Conservation (phyloP, 495 filamentous ascomycete genomes). For the Podospora fimiseda region DNA sequence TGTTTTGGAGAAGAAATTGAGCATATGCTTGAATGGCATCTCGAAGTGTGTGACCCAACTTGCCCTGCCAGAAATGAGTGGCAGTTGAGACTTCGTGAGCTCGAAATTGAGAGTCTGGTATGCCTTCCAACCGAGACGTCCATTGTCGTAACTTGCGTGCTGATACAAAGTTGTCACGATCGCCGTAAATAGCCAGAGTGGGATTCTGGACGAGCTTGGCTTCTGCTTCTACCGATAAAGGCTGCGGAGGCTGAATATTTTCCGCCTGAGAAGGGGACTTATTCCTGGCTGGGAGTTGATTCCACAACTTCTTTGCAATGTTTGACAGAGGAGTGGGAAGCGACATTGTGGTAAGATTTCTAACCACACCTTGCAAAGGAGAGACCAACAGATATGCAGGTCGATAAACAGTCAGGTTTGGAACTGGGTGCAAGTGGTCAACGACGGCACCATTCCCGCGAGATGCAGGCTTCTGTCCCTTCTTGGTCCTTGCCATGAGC, state of each 20-base stretch:
- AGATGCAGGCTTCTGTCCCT: constrained; percentile 19
- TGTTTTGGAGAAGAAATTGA: constrained; percentile 4
- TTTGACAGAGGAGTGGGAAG: constrained; percentile 22
- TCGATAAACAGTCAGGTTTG: constrained; percentile 19
- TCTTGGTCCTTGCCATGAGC: constrained; percentile 29
- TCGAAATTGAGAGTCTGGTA: constrained; percentile 38
- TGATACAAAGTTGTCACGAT: constrained; percentile 70
- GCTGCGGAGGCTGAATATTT: background rate
- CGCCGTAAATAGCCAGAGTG: constrained; percentile 72
- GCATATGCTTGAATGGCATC: constrained; percentile 27
- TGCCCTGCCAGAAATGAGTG: constrained; percentile 82
- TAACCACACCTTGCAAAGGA: constrained; percentile 62
- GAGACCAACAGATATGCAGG: constrained; percentile 75
- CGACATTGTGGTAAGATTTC: constrained; percentile 52
- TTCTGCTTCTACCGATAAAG: constrained; percentile 27
- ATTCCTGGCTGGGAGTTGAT: constrained; percentile 2
- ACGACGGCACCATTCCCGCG: constrained; percentile 2
- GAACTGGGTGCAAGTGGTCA: constrained; percentile 20
- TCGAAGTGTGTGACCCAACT: constrained; percentile 47
- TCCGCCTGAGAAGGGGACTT: background rate
- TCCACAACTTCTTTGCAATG: constrained; percentile 11
- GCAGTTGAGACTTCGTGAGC: constrained; percentile 58
- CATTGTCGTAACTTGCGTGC: constrained; percentile 62
- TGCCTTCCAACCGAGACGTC: constrained; percentile 50
- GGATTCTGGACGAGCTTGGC: constrained; percentile 50